Evolutionary conservation across 176 grass and related monocot species (phyloP).

Genomic region (Otatea glauca): DNA sequence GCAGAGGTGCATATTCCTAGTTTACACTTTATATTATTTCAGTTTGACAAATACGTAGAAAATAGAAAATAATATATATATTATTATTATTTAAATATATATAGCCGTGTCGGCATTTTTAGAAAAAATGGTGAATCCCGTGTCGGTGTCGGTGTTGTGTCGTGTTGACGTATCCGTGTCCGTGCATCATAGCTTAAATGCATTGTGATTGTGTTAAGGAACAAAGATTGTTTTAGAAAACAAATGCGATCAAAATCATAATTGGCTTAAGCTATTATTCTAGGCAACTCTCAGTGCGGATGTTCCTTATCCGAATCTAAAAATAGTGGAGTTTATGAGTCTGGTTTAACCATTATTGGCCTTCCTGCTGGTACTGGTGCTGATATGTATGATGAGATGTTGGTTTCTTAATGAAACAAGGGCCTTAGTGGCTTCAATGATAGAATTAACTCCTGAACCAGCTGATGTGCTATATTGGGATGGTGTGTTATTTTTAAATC

Average conservation of each 20-base stretch:
- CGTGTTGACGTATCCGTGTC: too few species aligned
- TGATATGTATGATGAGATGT: neutral
- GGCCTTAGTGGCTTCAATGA: neutral
- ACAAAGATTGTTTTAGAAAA: neutral
- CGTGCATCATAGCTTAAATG: neutral
- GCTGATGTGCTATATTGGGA: neutral
- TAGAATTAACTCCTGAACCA: neutral
- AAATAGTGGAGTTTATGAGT: neutral
- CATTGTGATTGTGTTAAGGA: neutral
- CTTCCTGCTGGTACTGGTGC: slow-evolving; percentile 12
- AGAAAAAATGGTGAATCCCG: too few species aligned
- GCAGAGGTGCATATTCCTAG: too few species aligned
- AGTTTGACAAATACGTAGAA: too few species aligned
- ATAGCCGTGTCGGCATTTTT: too few species aligned
- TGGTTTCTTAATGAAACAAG: neutral
- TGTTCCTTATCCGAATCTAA: neutral
- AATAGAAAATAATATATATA: too few species aligned
- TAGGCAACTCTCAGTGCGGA: neutral
- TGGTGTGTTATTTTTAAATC: neutral
- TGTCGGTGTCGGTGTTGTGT: too few species aligned
- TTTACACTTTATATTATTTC: too few species aligned
- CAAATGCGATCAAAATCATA: neutral
- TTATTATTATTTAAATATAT: too few species aligned
- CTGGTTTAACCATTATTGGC: neutral
- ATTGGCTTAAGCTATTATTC: neutral